Conservation (phyloP, 257 asterid genomes). For the Cordia subcordata region DNA sequence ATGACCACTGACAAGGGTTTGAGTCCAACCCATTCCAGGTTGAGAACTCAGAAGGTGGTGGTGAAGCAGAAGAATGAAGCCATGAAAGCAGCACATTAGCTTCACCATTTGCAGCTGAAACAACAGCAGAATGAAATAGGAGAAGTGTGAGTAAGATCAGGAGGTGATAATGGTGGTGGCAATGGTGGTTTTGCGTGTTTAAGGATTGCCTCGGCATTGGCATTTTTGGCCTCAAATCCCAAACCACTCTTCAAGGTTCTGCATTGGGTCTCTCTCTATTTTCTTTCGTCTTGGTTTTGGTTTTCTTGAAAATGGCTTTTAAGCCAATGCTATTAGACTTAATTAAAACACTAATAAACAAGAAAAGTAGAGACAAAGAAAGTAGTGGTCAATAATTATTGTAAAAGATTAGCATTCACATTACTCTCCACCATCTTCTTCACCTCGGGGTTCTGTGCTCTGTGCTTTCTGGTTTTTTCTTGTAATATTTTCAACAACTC, state of each 20-base stretch:
- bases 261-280: conserved; percentile 39
- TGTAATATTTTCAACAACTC: conserved; percentile 8
- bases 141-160: conserved; percentile 22
- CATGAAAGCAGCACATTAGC: conserved; percentile 46
- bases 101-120: conserved; percentile 29
- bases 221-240: conserved; percentile 56
- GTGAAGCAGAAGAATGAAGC: conserved; percentile 47
- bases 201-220: conserved; percentile 75
- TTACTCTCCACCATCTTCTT: conserved; percentile 34
- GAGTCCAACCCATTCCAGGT: conserved; percentile 50
- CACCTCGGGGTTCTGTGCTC: conserved; percentile 71
- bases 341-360: too few relatives aligned
- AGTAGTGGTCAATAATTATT: conserved; percentile 12
- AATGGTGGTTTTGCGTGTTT: conserved; percentile 35
- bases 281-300: conserved; percentile 6
- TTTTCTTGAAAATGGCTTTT: not conserved
- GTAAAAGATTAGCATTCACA: conserved; percentile 22
- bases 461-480: conserved; percentile 31
- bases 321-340: not conserved
- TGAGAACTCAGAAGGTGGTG: conserved; percentile 38
- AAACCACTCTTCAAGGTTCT: conserved; percentile 39
- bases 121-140: conserved; percentile 14
- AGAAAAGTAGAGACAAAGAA: conserved; percentile 1
- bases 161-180: conserved; percentile 18
- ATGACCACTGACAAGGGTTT: conserved; percentile 62